Conservation (phyloP, 441 rosid genomes). For the Pelargonium fulgidum region DNA sequence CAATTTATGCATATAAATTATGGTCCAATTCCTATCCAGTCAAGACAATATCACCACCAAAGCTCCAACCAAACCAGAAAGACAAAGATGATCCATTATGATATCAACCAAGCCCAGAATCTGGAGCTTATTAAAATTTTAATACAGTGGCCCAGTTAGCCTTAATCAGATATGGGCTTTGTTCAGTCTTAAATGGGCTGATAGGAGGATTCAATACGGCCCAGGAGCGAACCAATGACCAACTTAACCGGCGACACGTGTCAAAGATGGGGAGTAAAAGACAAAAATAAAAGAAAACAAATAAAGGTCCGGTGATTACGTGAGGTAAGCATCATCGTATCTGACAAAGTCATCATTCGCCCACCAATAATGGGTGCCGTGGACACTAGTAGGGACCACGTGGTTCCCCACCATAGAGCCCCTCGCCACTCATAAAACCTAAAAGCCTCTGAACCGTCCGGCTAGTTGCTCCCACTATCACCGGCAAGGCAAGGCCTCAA, state of each 20-base stretch:
- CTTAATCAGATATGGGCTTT: no score
- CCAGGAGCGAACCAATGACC: neutral
- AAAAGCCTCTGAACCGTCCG: conserved; percentile 30
- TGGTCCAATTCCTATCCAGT: no score
- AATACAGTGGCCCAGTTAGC: no score
- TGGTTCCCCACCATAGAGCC: conserved; percentile 12
- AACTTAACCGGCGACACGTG: neutral
- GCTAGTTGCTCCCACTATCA: conserved; percentile 33
- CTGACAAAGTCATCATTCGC: conserved; percentile 29
- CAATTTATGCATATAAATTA: no score
- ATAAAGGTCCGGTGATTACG: conserved; percentile 22
- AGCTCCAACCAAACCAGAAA: no score
- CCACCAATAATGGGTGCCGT: conserved; percentile 26
- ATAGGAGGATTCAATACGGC: no score
- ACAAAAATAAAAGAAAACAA: neutral
- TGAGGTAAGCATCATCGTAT: conserved; percentile 23
- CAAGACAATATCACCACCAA: no score
- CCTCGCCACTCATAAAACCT: conserved; percentile 7
- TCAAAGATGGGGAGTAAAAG: neutral
- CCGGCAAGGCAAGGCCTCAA: conserved; percentile 32
- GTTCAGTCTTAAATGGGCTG: no score
- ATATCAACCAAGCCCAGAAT: no score
- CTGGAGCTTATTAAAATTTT: no score
- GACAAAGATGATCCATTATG: no score
- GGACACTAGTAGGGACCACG: conserved; percentile 15